Base-by-base conservation (phyloP, 225 moss, liverwort and hornwort species). In the Takakia lepidozioides region DNA sequence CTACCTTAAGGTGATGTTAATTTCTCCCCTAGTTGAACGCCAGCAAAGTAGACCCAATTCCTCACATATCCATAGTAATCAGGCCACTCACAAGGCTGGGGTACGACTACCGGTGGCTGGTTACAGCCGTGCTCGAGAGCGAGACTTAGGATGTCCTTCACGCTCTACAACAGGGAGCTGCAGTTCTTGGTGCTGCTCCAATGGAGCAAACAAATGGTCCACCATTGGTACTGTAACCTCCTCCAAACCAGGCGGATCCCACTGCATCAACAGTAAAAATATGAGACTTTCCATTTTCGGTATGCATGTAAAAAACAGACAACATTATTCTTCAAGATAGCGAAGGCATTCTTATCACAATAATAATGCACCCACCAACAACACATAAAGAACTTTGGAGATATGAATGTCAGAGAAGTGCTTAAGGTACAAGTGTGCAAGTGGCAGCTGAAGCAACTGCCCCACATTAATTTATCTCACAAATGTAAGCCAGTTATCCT, bases 161-260 rank as follows among this genome's bases (percentile, higher is more conserved):
- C 89, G 86, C 45, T 80, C 72, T 55, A 78, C 67, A 38, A 87
- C 81, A 24, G 78, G 71, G 42, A 98, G 67, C 25, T 70, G 61
- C 41, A 98, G 58, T 35, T 87, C 87, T 48, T 65, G 49, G 23
- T 78, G 74, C 62, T 17, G 75, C 81, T 34, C 56, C 62, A 87
- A 40, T 15, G 83, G 81, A 47, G 91, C 71, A 62, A 98, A 98
- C 25, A 83, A 67, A 37, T 78, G 71, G 38, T 87, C 81, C 51
- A 98, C 64, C 50, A 80, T 60, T 58, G 87, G 82, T 36, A 51
- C 38, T 27, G 75, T 63, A 24, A 91, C 91, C 53, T 91, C 71
- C 15, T 83, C 69, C 59, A 98, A 58, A 43, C 62, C 65, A 9
- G 80, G 61, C 44, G 98, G 98, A 65, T 81, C 66, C 98, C 91